These are phyloP conservation scores for Turritis glabra DNA, from an alignment of 345 rosid genomes.

Conservation along the genomic window DNA sequence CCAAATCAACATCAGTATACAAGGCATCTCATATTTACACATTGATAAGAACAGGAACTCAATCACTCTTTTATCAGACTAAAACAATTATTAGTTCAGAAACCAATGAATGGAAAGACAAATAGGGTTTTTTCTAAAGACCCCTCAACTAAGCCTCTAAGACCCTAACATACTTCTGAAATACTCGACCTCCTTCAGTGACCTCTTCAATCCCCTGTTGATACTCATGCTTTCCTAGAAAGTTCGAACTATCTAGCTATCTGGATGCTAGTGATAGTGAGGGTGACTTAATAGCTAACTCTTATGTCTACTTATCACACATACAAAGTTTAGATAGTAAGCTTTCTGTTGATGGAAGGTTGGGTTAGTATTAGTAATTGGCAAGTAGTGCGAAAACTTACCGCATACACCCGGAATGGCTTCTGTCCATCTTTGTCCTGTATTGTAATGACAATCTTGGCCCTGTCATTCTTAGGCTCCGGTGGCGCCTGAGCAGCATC, in stretches of 20 bases:
- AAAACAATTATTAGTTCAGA: background rate
- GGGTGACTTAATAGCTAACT: background rate
- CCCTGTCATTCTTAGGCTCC: conserved; percentile 47
- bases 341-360: background rate
- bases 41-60: background rate
- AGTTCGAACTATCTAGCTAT: background rate
- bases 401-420: conserved; percentile 68
- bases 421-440: conserved; percentile 70
- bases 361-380: background rate
- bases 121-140: background rate
- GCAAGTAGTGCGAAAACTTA: conserved; percentile 31
- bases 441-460: conserved; percentile 67
- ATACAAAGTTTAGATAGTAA: background rate
- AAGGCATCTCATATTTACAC: background rate
- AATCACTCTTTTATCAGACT: background rate
- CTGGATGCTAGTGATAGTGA: background rate
- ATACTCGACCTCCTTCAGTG: background rate
- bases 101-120: background rate
- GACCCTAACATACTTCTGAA: background rate
- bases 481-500: conserved; percentile 40
- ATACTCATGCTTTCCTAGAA: background rate
- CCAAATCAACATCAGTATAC: conserved; percentile 10
- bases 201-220: background rate
- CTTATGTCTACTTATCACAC: background rate
- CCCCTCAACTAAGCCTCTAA: background rate